Conservation (phyloP, 495 filamentous ascomycete species). For the Talaromyces ruber region DNA sequence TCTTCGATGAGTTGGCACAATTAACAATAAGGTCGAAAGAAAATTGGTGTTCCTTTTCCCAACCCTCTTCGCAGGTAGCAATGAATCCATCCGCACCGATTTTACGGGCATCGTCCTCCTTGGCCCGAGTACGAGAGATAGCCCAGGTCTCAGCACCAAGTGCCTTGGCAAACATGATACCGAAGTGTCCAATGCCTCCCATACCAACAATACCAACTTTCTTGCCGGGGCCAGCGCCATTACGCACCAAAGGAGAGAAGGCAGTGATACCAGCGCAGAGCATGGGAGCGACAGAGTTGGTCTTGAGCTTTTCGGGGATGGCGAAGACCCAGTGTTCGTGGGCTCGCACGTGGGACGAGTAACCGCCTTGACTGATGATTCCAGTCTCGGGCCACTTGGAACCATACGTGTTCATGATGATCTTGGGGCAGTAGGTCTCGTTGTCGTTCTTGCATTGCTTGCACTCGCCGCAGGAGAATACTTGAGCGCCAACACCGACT, state of each 20-base stretch:
- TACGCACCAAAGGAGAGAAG: constrained; percentile 68
- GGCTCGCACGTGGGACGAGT: constrained; percentile 61
- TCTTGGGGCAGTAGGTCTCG: constrained; percentile 70
- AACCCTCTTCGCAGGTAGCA: constrained; percentile 56
- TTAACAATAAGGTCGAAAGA: constrained; percentile 71
- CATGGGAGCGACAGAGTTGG: constrained; percentile 70
- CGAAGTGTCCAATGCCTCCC: constrained; percentile 71
- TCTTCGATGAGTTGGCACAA: constrained; percentile 58
- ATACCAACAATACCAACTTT: constrained; percentile 74
- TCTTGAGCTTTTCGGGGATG: constrained; percentile 66
- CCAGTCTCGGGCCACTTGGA: constrained; percentile 54
- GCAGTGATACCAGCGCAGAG: constrained; percentile 81
- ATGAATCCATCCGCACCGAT: constrained; percentile 72
- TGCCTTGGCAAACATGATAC: constrained; percentile 61
- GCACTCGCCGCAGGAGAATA: constrained; percentile 63
- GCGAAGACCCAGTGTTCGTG: constrained; percentile 70
- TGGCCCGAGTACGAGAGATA: constrained; percentile 58
- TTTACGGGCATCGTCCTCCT: constrained; percentile 57
- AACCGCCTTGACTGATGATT: constrained; percentile 56
- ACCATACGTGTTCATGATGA: constrained; percentile 54
- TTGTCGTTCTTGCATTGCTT: constrained; percentile 60
- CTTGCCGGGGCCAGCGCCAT: constrained; percentile 68
- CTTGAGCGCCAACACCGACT: constrained; percentile 73
- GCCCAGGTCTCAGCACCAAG: constrained; percentile 64
- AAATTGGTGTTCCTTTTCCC: constrained; percentile 38